Base-by-base conservation (phyloP, 768 basidiomycete genomes). In the Mrakia blollopis region DNA sequence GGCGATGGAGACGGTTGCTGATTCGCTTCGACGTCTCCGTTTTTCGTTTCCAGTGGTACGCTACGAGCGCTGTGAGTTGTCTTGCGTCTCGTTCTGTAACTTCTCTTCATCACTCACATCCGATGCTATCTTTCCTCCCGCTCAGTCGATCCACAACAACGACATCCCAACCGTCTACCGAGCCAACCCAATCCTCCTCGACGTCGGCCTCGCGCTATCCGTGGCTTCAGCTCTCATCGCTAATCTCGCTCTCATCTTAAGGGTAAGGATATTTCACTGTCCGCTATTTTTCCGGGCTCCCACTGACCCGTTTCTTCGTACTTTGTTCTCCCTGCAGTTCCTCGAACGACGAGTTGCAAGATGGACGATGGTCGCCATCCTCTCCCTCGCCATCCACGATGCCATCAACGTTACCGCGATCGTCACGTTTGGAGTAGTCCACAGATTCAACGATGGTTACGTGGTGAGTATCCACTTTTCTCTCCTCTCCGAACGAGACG, bases 321-420 rank as follows among this genome's bases (percentile, higher is more conserved):
- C 44, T 14, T 44, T 11, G 52, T 54, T n/a, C n/a, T n/a, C 8
- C 52, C 2, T 86, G 23, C 87, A 92, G 41, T 94, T 93, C 81
- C 82, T 92, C 77, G 93, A 94, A 84, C 88, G 85, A 79, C 85
- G 86, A 54, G 86, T 92, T 57, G 88, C 86, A 81, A 79, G 81
- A 0, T 89, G 88, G 85, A 93, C 92, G 0, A 81, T 91, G 14
- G 68, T 88, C 7, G 88, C 89, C 78, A 88, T 90, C n/a, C 25
- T 87, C 0, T 88, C 89, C 75, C 84, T 94, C 32, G 88, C 90
- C 0, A 80, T 89, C 35, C 92, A 94, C 79, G 92, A 94, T 82
- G 63, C 88, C 5, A 88, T 93, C 83, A 92, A 91, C 79, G 86
- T 91, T 41, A 62, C 61, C 80, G 85, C 41, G 85, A 86, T 30